Evolutionary conservation across 192 early-diverging fungal genomes (phyloP).

Genomic region (Coemansia sp.): DNA sequence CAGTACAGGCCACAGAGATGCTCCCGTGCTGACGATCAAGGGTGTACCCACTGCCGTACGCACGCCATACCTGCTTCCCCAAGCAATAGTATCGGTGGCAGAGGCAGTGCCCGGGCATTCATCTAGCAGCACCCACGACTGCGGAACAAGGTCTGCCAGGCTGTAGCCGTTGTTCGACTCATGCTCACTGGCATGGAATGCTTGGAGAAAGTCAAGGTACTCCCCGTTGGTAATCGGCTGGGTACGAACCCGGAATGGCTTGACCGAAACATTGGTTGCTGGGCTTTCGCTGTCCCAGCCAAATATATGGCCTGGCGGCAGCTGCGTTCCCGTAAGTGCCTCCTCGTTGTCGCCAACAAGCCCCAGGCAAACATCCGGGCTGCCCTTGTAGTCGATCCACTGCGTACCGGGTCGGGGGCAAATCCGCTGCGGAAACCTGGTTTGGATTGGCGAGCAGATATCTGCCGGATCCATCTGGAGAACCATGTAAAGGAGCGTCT

Average conservation of each 20-base stretch:
- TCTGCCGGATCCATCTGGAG: slow-evolving; percentile 50
- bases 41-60: slow-evolving; percentile 65
- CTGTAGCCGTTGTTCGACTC: neutral
- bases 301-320: slow-evolving; percentile 44
- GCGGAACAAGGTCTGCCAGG: slow-evolving; percentile 38
- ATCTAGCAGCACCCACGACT: slow-evolving; percentile 50
- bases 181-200: neutral
- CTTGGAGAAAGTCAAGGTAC: slow-evolving; percentile 54
- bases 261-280: slow-evolving; percentile 18
- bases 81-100: neutral
- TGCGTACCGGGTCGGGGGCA: slow-evolving; percentile 3
- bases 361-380: slow-evolving; percentile 51
- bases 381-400: slow-evolving; percentile 24
- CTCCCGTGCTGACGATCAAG: slow-evolving; percentile 42
- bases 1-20: slow-evolving; percentile 64
- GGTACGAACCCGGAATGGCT: slow-evolving; percentile 59
- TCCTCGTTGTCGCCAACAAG: slow-evolving; percentile 51
- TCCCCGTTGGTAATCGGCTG: slow-evolving; percentile 79
- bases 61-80: too few species aligned
- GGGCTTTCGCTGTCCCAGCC: slow-evolving; percentile 94
- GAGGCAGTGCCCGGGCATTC: neutral
- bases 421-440: neutral
- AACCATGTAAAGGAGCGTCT: slow-evolving; percentile 89
- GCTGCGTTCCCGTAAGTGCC: slow-evolving; percentile 24
- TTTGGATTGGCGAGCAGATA: slow-evolving; percentile 13